Evolutionary conservation across 106 monocot species (phyloP).

Genomic region (Dioscorea zingiberensis): DNA sequence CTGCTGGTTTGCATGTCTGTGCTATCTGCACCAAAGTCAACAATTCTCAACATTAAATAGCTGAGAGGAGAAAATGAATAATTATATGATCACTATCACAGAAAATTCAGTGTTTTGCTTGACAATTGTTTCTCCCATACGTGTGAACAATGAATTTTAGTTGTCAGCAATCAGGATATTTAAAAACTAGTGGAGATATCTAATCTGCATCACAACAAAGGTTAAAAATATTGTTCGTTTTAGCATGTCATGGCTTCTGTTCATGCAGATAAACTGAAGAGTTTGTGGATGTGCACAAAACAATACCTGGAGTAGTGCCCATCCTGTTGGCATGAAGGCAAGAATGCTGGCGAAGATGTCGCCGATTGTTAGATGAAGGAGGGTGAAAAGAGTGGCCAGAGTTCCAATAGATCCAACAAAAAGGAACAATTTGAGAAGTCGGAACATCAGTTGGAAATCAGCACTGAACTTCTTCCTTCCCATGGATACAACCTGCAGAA

Average conservation of each 20-base stretch:
- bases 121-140: too few species aligned
- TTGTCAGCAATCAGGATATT: too few species aligned
- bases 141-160: too few species aligned
- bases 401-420: slow-evolving; percentile 74
- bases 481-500: slow-evolving; percentile 84
- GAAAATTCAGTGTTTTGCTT: too few species aligned
- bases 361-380: slow-evolving; percentile 58
- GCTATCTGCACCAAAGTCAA: slow-evolving; percentile 23
- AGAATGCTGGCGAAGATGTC: slow-evolving; percentile 86
- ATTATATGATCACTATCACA: too few species aligned
- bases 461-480: slow-evolving; percentile 96
- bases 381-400: slow-evolving; percentile 57
- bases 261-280: too few species aligned
- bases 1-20: slow-evolving; percentile 31
- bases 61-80: too few species aligned
- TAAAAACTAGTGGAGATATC: too few species aligned
- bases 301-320: slow-evolving; percentile 83
- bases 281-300: not conserved
- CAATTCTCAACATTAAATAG: not conserved
- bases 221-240: not conserved
- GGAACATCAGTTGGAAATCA: slow-evolving; percentile 93
- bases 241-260: too few species aligned
- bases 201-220: too few species aligned
- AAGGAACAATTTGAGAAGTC: slow-evolving; percentile 83
- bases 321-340: slow-evolving; percentile 94